Evolutionary conservation across 2,329 filamentous ascomycete genomes (phyloP).

Genomic region (Colletotrichum lindemuthianum): DNA sequence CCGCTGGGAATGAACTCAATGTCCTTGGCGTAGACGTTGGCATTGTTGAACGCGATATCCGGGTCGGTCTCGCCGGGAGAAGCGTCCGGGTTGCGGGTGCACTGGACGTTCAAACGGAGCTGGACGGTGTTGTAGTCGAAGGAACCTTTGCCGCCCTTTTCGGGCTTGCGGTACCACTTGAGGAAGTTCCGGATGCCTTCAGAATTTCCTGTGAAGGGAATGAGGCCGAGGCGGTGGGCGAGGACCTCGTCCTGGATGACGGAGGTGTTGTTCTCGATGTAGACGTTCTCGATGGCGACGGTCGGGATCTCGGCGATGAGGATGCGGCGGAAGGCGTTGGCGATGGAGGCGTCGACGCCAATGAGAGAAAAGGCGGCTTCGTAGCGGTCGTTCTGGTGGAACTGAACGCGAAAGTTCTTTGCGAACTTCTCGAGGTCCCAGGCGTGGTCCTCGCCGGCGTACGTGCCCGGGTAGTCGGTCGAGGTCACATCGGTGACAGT

Average conservation of each 20-base stretch:
- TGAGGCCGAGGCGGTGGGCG: conserved; percentile 86
- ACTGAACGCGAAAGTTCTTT: conserved; percentile 76
- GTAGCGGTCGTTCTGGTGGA: conserved; percentile 82
- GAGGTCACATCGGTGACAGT: conserved; percentile 90
- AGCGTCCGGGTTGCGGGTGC: conserved; percentile 81
- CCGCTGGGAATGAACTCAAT: conserved; percentile 82
- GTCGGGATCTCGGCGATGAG: conserved; percentile 94
- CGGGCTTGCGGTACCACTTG: conserved; percentile 81
- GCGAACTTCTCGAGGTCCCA: conserved; percentile 82
- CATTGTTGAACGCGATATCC: conserved; percentile 84
- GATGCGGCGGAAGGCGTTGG: conserved; percentile 97
- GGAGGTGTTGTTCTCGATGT: conserved; percentile 94
- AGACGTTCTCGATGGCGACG: conserved; percentile 93
- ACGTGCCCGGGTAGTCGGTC: conserved; percentile 92
- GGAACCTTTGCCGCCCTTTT: conserved; percentile 69
- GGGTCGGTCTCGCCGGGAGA: conserved; percentile 81
- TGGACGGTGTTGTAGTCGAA: conserved; percentile 90
- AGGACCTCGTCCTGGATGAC: conserved; percentile 98
- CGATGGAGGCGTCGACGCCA: conserved; percentile 89
- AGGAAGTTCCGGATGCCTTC: conserved; percentile 81
- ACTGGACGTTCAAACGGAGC: conserved; percentile 80
- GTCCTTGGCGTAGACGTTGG: conserved; percentile 82
- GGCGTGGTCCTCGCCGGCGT: conserved; percentile 84
- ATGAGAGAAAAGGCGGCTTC: conserved; percentile 91
- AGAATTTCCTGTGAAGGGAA: conserved; percentile 85